Evolutionary conservation across 108 stramenopile genomes (phyloP), one percentile per base, ranked within the genome.

Genomic region (Nannochloropsis oceanica): DNA sequence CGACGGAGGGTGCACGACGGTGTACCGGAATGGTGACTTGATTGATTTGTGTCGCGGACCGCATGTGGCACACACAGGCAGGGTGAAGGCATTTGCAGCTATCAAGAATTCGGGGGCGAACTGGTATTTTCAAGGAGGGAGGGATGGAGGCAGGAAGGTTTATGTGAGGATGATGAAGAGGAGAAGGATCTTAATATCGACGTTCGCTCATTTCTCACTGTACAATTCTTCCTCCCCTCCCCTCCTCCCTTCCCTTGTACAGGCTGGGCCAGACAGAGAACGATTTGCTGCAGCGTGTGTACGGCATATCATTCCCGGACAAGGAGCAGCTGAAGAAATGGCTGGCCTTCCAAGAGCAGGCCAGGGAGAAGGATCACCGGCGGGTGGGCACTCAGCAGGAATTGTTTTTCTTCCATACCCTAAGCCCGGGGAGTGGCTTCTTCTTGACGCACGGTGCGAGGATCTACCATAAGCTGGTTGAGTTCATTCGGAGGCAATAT

Each of bases 11-110:
- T 93, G 95, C 82, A 98, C 99, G 87, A 98, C 99, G 22, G 97
- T 97, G 25, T 99, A 99, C 92, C 91, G 93, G 79, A 98, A 96
- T 86, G 99, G 99, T 13, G 94, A 96, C 82, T 91, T 99, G 80
- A 95, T 99, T 86, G 99, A 99, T 89, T 91, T 99, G 84, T 99
- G 99, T 89, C 94, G 95, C 27, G 99, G 99, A 42, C 99, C 99
- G 25, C 99, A 99, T 86, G 86, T 99, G 43, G 91, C 96, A 43
- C 91, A 97, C 89, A 96, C 97, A 7, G 97, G 96, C 46, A 92
- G 92, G 89, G 94, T 96, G 82, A 96, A 96, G 93, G 96, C 96
- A 20, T 97, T 99, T 91, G 95, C 95, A 11, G 92, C 95, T 73
- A 94, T 94, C 25, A 90, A 94, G 13, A 93, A 96, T 82, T 95